Base-by-base conservation (phyloP, 805 yeast species). In the Cyberlindnera nakhonratchasimensis region DNA sequence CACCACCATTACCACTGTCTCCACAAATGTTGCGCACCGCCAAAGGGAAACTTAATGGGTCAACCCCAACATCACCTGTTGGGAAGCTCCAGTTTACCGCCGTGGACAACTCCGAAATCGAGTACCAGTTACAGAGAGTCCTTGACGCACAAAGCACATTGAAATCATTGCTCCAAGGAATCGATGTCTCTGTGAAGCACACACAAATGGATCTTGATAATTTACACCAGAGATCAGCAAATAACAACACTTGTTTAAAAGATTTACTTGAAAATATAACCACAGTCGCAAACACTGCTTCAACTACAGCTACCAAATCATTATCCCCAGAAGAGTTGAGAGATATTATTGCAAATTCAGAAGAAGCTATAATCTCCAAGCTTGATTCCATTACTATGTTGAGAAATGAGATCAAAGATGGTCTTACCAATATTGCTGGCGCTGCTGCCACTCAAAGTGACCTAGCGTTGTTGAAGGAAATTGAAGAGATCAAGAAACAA, bases 1-100 rank as follows among this genome's bases (percentile, higher is more conserved):
- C 71, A n/a, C 68, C 68, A 2, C 70, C 72, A 4, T 45, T 67
- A 42, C 71, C 72, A 8, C 43, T 64, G 3, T 64, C 66, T 2
- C 71, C 74, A 5, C 71, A 66, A 28, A 61, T 66, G 52, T 58
- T 67, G 6, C 46, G 49, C 12, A 51, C 51, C 21, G 43, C 53
- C 6, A 53, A 53, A 7, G 56, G 36, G 11, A 49, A 48, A 20
- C 40, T 47, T 5, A 46, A 34, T 17, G 23, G 28, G 14, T 17
- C 39, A 1, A 42, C 43, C 21, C 47, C 54, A 5, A 34, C 40
- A 1, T 41, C 53, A 10, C 46, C 47, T 9, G 51, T 57, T 7
- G 62, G 63, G 1, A 55, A 54, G 23, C 45, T 55, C 28, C 51
- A 48, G 34, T 38, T 52, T 44, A 10, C 59, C 28, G 34, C 50